Percentiles rank a stretch among this genome's conserved stretches.
Conservation (phyloP, 108 stramenopile species). For the Skeletonema marinoi region DNA sequence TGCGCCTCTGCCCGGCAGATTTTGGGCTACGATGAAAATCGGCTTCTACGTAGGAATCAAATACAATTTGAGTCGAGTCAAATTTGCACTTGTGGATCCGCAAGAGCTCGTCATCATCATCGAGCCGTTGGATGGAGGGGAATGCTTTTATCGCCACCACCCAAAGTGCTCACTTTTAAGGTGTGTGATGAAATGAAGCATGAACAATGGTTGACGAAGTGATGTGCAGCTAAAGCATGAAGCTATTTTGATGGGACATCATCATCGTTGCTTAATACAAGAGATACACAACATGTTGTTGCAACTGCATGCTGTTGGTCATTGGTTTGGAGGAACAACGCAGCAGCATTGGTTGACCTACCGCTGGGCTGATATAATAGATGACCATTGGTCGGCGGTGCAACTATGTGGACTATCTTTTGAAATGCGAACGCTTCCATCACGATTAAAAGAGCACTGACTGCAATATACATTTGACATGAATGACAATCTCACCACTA, state of each 20-base stretch:
- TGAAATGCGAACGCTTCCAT: not conserved
- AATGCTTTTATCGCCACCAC: not conserved
- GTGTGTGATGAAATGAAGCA: not conserved
- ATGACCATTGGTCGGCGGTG: not conserved
- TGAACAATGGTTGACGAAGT: not conserved
- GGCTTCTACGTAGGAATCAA: no score
- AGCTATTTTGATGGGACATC: not conserved
- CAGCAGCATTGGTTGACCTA: not conserved
- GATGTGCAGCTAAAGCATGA: not conserved
- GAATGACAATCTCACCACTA: not conserved
- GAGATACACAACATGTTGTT: not conserved
- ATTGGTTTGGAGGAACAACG: not conserved
- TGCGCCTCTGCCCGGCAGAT: no score
- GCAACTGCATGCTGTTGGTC: not conserved
- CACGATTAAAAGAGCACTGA: not conserved
- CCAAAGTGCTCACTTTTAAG: not conserved
- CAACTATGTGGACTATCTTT: not conserved
- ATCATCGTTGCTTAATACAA: not conserved
- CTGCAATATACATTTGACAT: not conserved
- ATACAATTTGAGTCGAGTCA: no score
- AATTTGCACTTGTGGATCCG: no score
- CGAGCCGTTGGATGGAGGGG: not conserved
- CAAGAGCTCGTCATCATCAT: not conserved
- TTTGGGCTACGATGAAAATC: no score
- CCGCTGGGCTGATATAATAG: not conserved